These are phyloP conservation scores for Ziziphus jujuba DNA, from an alignment of 306 rosid genomes.

Conservation along the genomic window DNA sequence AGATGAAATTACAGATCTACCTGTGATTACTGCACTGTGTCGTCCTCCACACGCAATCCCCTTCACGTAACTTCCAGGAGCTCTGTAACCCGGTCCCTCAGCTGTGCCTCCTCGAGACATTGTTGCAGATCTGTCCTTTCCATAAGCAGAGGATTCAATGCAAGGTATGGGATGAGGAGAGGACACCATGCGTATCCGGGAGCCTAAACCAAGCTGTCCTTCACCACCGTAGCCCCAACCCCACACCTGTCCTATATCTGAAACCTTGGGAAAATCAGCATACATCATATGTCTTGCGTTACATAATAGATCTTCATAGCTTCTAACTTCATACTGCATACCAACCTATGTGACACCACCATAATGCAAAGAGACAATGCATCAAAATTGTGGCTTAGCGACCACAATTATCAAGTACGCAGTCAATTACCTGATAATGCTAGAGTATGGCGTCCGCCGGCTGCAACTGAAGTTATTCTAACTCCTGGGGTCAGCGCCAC, in stretches of 20 bases:
- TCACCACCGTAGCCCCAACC: conserved; percentile 99
- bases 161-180: conserved; percentile 93
- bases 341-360: conserved; percentile 7
- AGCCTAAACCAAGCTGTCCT: conserved; percentile 98
- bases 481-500: conserved; percentile 79
- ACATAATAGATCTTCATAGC: conserved; percentile 23
- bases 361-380: conserved; percentile 17
- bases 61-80: conserved; percentile 77
- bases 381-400: conserved; percentile 13
- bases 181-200: conserved; percentile 89
- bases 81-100: conserved; percentile 60
- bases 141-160: conserved; percentile 57
- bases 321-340: conserved; percentile 16
- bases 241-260: conserved; percentile 98
- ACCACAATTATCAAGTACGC: conserved; percentile 12
- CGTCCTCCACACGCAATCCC: conserved; percentile 96
- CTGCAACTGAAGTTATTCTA: conserved; percentile 76
- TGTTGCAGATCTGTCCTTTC: conserved; percentile 53
- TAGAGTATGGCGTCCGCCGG: conserved; percentile 93
- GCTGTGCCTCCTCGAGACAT: conserved; percentile 54
- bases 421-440: conserved; percentile 69
- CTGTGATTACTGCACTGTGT: conserved; percentile 93
- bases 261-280: conserved; percentile 41
- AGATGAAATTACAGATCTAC: conserved; percentile 24
- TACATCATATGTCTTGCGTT: conserved; percentile 24